A percentile compares a stretch with the other conserved stretches of the same genome.
Evolutionary conservation across 2,329 filamentous ascomycete genomes (phyloP).

Genomic region (Colletotrichum sp.): DNA sequence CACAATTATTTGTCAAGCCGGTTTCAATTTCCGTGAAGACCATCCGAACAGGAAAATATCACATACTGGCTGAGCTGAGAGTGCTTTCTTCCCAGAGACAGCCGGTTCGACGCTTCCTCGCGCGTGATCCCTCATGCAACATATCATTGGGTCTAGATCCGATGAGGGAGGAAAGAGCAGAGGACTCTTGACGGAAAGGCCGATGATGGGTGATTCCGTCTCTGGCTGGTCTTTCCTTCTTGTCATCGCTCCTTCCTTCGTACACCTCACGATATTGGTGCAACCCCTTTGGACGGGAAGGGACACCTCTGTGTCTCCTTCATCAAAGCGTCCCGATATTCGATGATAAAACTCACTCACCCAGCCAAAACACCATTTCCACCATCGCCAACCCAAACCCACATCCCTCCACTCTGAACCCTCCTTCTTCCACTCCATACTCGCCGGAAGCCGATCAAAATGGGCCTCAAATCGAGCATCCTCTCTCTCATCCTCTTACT

Average conservation of each 20-base stretch:
- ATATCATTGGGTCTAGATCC: neutral
- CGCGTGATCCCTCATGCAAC: neutral
- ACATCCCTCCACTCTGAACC: neutral
- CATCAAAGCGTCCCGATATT: neutral
- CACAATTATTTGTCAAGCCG: accelerated
- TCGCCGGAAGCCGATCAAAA: neutral
- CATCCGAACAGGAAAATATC: neutral
- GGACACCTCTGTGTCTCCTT: neutral
- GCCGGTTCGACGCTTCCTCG: neutral
- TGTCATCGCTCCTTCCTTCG: neutral
- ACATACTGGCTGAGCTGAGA: accelerated
- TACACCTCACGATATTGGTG: neutral
- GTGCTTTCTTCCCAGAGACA: accelerated
- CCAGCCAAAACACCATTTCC: neutral
- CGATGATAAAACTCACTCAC: neutral
- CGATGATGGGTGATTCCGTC: neutral
- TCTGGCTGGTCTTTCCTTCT: neutral
- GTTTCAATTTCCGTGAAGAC: accelerated
- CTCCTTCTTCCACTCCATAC: neutral
- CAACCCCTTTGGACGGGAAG: neutral
- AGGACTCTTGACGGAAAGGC: accelerated
- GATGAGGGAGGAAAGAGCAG: neutral
- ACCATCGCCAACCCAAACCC: accelerated
- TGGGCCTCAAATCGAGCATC: neutral
- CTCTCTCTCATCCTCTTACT: neutral